Evolutionary conservation across 306 rosid species (phyloP).

Genomic region (Prunus mira): DNA sequence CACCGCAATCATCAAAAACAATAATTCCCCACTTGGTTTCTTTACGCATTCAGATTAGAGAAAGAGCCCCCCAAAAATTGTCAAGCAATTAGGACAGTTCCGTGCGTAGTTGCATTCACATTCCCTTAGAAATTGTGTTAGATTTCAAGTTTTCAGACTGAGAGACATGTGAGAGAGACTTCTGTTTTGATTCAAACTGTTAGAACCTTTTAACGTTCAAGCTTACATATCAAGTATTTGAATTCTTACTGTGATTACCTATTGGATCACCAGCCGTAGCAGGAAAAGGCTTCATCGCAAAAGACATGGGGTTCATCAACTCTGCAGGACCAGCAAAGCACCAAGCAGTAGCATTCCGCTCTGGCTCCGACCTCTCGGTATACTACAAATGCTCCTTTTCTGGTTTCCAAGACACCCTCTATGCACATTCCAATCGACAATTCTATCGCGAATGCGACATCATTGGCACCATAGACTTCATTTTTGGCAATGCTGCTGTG

Average conservation of each 20-base stretch:
- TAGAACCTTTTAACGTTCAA: not conserved
- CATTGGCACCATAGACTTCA: conserved; percentile 84
- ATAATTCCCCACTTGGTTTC: not conserved
- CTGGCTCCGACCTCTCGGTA: conserved; percentile 76
- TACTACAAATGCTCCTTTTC: conserved; percentile 62
- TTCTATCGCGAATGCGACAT: conserved; percentile 85
- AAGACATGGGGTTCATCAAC: conserved; percentile 67
- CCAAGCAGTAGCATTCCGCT: conserved; percentile 87
- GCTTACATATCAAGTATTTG: not conserved
- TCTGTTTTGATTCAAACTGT: not conserved
- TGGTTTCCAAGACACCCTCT: conserved; percentile 84
- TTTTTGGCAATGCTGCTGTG: conserved; percentile 82
- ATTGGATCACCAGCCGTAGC: conserved; percentile 53
- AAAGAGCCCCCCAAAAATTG: not conserved
- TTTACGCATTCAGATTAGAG: not conserved
- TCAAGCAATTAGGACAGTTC: not conserved
- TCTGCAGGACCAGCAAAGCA: conserved; percentile 77
- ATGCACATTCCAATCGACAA: conserved; percentile 87
- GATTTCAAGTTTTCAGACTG: not conserved
- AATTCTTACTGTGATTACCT: not conserved
- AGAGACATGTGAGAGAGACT: not conserved
- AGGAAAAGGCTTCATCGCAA: conserved; percentile 88
- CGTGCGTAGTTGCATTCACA: not conserved
- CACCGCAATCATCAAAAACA: not conserved
- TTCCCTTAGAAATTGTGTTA: not conserved